Conservation (phyloP, 2,329 filamentous ascomycete genomes). For the Cladophialophora carrionii region DNA sequence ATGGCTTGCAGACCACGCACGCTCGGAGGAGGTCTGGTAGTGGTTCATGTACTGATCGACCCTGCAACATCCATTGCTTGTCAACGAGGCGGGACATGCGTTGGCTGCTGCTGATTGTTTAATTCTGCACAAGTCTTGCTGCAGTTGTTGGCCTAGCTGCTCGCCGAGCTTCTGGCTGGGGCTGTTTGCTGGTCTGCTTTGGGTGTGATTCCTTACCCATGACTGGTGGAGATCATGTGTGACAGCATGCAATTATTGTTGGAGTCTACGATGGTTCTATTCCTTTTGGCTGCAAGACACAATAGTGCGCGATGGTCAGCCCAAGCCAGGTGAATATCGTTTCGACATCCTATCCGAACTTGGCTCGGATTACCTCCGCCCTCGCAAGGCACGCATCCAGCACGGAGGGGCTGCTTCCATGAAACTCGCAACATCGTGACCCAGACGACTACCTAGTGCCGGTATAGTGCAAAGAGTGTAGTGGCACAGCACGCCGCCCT, state of each 20-base stretch:
- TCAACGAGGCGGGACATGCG: constrained; percentile 14
- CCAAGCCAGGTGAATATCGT: background rate
- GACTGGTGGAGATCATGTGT: background rate
- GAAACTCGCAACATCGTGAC: background rate
- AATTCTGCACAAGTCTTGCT: constrained; percentile 4
- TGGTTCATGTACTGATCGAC: constrained; percentile 20
- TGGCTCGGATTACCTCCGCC: background rate
- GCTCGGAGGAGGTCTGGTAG: background rate
- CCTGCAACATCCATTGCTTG: constrained; percentile 9
- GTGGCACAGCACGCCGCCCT: background rate
- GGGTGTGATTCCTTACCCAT: background rate
- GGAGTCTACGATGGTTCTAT: background rate
- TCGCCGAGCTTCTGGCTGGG: background rate
- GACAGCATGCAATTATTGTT: constrained; percentile 1
- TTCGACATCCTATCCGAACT: background rate
- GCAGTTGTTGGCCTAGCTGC: background rate
- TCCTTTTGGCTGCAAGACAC: constrained; percentile 12
- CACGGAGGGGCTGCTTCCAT: background rate
- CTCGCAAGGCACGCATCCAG: background rate
- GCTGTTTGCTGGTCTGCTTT: constrained; percentile 4
- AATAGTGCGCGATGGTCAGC: background rate
- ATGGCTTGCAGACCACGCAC: background rate
- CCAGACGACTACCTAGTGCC: background rate
- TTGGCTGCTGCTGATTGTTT: constrained; percentile 8
- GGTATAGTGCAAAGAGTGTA: background rate